Evolutionary conservation across 2,329 filamentous ascomycete species (phyloP).

Genomic region (Diatrype stigma): DNA sequence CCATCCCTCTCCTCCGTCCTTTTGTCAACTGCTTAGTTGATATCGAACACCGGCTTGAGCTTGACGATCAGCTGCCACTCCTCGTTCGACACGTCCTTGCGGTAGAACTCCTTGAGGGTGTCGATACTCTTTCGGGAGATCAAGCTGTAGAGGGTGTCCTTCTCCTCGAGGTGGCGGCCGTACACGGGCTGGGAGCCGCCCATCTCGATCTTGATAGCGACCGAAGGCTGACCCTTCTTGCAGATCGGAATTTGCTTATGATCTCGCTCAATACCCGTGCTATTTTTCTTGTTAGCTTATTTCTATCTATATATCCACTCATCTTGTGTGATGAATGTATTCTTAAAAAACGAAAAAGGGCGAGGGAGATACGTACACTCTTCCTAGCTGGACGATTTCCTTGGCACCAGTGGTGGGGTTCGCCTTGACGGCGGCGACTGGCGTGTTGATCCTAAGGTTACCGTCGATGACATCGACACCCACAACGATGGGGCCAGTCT

Average conservation of each 20-base stretch:
- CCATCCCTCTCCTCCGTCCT: too few relatives aligned
- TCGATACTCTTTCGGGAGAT: constrained; percentile 89
- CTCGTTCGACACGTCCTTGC: constrained; percentile 56
- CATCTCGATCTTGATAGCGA: constrained; percentile 96
- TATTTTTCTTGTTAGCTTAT: constrained; percentile 37
- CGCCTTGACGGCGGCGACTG: constrained; percentile 79
- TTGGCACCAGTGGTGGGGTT: constrained; percentile 76
- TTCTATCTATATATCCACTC: constrained; percentile 2
- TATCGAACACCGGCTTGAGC: constrained; percentile 91
- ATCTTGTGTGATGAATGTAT: too few relatives aligned
- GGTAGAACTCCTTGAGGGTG: constrained; percentile 92
- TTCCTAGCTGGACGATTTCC: constrained; percentile 78
- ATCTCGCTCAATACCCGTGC: constrained; percentile 93
- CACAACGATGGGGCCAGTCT: constrained; percentile 90
- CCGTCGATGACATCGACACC: constrained; percentile 96
- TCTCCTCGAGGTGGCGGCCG: constrained; percentile 90
- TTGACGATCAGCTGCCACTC: constrained; percentile 95
- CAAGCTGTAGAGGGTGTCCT: constrained; percentile 79
- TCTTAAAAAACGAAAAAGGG: too few relatives aligned
- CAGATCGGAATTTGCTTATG: constrained; percentile 91
- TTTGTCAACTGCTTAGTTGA: constrained; percentile 56
- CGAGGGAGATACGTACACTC: constrained; percentile 68
- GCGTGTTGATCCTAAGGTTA: constrained; percentile 79
- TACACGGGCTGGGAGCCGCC: constrained; percentile 89
- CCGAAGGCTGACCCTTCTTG: constrained; percentile 96